phyloP scores from a whole-genome alignment of 257 asterid species.

The Leonotis leonurus region DNA sequence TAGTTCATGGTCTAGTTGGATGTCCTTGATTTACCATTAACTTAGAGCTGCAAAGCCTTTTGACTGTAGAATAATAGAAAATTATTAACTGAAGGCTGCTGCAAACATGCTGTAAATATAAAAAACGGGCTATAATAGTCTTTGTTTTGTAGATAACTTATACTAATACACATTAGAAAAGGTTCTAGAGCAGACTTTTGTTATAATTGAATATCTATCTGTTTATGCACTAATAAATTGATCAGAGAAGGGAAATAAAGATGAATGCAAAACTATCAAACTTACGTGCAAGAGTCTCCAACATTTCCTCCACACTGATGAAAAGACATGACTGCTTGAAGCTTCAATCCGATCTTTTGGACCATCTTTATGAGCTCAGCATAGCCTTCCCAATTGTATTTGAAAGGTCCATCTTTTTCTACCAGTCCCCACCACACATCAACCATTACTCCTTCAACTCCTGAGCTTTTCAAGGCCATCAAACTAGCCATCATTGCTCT shows the following conservation, averaged over 20 bases:
- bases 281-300: slow-evolving; percentile 89
- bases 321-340: slow-evolving; percentile 90
- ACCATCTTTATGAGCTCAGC: slow-evolving; percentile 73
- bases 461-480: slow-evolving; percentile 81
- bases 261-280: neutral
- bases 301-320: slow-evolving; percentile 95
- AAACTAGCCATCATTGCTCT: slow-evolving; percentile 79
- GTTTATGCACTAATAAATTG: neutral
- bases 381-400: slow-evolving; percentile 91
- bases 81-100: neutral
- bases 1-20: neutral
- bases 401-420: slow-evolving; percentile 81
- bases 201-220: neutral
- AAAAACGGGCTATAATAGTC: neutral
- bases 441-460: slow-evolving; percentile 91
- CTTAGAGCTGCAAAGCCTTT: neutral
- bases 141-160: neutral
- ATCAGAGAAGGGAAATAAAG: neutral
- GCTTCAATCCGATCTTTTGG: slow-evolving; percentile 62
- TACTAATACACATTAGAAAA: neutral
- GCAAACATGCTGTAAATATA: neutral
- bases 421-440: slow-evolving; percentile 97
- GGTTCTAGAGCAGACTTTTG: neutral
- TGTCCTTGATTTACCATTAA: neutral
- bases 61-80: neutral